Evolutionary conservation across 1,139 yeast genomes (phyloP).

Genomic region (Nakaseomyces kungkrabaensis): DNA sequence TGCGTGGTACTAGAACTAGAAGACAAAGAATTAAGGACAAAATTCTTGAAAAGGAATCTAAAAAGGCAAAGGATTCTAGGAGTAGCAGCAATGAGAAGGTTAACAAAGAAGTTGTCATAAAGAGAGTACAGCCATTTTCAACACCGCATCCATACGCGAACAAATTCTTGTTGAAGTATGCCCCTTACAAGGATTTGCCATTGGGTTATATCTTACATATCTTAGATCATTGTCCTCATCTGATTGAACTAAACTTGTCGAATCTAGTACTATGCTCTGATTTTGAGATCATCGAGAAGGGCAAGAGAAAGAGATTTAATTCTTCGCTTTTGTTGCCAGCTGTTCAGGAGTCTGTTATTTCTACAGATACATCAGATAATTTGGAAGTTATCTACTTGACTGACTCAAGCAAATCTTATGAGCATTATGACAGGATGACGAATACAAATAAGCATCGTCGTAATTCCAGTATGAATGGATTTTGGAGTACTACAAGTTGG

Average conservation of each 20-base stretch:
- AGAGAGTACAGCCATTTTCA: slow-evolving; percentile 9
- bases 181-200: slow-evolving; percentile 56
- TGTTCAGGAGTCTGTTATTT: slow-evolving; percentile 12
- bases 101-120: background rate
- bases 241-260: slow-evolving; percentile 42
- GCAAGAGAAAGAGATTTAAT: slow-evolving; percentile 7
- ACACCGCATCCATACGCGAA: slow-evolving; percentile 49
- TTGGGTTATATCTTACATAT: slow-evolving; percentile 56
- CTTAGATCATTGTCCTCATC: slow-evolving; percentile 48
- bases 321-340: slow-evolving; percentile 16
- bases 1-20: slow-evolving; percentile 1
- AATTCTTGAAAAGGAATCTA: background rate
- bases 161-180: slow-evolving; percentile 45
- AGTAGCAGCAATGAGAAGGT: background rate
- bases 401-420: slow-evolving; percentile 23
- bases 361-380: slow-evolving; percentile 9
- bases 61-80: background rate
- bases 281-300: slow-evolving; percentile 30
- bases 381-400: slow-evolving; percentile 21
- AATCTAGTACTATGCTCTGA: slow-evolving; percentile 49
- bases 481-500: slow-evolving; percentile 5
- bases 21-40: slow-evolving; percentile 3
- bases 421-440: slow-evolving; percentile 11
- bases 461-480: slow-evolving; percentile 6
- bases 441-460: slow-evolving; percentile 4